Evolutionary conservation across 768 basidiomycete genomes (phyloP).

Genomic region (Lactarius vividus): DNA sequence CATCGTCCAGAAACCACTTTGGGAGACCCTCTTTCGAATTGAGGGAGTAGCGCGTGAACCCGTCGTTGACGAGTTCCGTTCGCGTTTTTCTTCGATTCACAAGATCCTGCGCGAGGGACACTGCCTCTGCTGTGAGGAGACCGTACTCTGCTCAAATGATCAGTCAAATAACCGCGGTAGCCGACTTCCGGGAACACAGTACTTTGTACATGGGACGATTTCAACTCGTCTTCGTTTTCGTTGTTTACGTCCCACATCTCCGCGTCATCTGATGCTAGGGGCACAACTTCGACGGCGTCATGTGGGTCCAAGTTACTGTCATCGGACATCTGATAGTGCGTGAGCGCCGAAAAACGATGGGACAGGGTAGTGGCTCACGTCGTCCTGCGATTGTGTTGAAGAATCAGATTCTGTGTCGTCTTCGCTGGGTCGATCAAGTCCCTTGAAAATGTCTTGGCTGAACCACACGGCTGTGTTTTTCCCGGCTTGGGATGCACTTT

Average conservation of each 20-base stretch:
- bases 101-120: slow-evolving; percentile 86
- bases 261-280: slow-evolving; percentile 51
- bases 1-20: slow-evolving; percentile 96
- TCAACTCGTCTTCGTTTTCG: slow-evolving; percentile 69
- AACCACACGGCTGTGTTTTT: slow-evolving; percentile 89
- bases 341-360: not conserved
- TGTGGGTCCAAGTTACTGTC: slow-evolving; percentile 38
- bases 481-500: slow-evolving; percentile 38
- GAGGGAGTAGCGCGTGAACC: slow-evolving; percentile 91
- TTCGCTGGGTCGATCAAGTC: slow-evolving; percentile 45
- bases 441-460: slow-evolving; percentile 86
- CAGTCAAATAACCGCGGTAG: not conserved
- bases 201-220: slow-evolving; percentile 68
- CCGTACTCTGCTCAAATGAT: slow-evolving; percentile 59
- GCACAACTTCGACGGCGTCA: slow-evolving; percentile 73
- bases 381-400: slow-evolving; percentile 12
- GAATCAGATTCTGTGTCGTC: slow-evolving; percentile 32
- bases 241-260: slow-evolving; percentile 81
- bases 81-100: slow-evolving; percentile 89
- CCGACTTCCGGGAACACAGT: slow-evolving; percentile 30
- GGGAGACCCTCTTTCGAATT: slow-evolving; percentile 92
- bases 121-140: slow-evolving; percentile 82
- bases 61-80: slow-evolving; percentile 88
- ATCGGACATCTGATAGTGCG: slow-evolving; percentile 5
- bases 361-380: slow-evolving; percentile 17